phyloP scores from a whole-genome alignment of 108 stramenopile genomes.

The Skeletonema costatum region DNA sequence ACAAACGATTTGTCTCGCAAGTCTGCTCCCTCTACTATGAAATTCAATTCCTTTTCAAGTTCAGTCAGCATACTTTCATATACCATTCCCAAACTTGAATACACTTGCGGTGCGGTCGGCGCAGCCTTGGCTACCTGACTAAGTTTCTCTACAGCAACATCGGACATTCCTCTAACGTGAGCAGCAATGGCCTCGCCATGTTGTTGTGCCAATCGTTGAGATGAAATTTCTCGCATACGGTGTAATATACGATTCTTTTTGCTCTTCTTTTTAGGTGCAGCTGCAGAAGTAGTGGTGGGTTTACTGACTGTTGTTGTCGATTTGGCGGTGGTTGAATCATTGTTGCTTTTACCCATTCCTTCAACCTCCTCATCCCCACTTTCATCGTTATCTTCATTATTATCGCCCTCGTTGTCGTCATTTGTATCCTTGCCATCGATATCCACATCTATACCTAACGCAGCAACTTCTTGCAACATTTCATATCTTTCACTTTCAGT shows the following conservation, averaged over 20 bases:
- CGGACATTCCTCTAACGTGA: constrained; percentile 68
- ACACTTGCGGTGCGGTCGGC: constrained; percentile 85
- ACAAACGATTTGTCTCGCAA: constrained; percentile 14
- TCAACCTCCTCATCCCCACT: constrained; percentile 2
- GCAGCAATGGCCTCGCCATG: constrained; percentile 83
- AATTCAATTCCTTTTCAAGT: constrained; percentile 18
- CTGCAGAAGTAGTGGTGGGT: not conserved
- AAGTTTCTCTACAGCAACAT: constrained; percentile 66
- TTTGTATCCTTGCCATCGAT: constrained; percentile 5
- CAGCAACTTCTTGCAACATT: constrained; percentile 27
- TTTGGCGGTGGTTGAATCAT: not conserved
- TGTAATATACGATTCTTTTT: constrained; percentile 53
- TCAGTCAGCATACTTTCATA: constrained; percentile 80
- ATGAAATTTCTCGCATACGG: constrained; percentile 73
- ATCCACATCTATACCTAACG: constrained; percentile 34
- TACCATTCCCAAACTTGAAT: constrained; percentile 86
- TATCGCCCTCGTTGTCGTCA: constrained; percentile 16
- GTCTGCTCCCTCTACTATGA: constrained; percentile 12
- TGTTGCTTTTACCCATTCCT: not conserved
- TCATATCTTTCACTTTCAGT: constrained; percentile 38
- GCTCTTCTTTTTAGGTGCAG: constrained; percentile 8
- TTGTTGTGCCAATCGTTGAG: constrained; percentile 65
- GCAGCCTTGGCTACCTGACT: constrained; percentile 72
- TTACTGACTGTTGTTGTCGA: not conserved
- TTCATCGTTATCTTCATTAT: constrained; percentile 15